Conservation (phyloP, 108 stramenopile genomes). For the Skeletonema costatum region DNA sequence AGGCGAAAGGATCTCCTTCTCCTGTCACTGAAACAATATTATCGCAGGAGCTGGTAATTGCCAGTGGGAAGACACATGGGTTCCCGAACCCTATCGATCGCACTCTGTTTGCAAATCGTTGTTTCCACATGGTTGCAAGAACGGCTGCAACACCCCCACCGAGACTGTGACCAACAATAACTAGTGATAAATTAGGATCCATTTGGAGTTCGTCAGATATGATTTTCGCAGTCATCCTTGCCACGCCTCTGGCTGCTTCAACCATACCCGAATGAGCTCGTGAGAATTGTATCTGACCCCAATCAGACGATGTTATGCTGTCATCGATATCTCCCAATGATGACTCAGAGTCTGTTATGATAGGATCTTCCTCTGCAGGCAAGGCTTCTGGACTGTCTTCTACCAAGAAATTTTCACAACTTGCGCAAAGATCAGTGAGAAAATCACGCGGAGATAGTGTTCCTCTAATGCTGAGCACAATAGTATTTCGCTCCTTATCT, state of each 20-base stretch:
- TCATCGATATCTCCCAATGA: slow-evolving; percentile 1
- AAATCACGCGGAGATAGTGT: slow-evolving; percentile 70
- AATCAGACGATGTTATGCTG: not conserved
- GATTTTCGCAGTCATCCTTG: slow-evolving; percentile 43
- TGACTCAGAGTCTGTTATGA: not conserved
- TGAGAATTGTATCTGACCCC: not conserved
- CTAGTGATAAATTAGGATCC: slow-evolving; percentile 55
- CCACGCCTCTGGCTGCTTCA: slow-evolving; percentile 54
- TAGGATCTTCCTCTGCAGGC: slow-evolving; percentile 18
- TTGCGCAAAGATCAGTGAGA: slow-evolving; percentile 72
- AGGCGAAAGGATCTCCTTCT: slow-evolving; percentile 82
- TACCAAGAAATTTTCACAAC: slow-evolving; percentile 58
- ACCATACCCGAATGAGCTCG: slow-evolving; percentile 81
- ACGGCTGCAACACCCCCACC: slow-evolving; percentile 74
- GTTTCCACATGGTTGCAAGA: slow-evolving; percentile 62
- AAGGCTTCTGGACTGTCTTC: slow-evolving; percentile 31
- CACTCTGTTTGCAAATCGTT: slow-evolving; percentile 35
- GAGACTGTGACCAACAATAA: slow-evolving; percentile 72
- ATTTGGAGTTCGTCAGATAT: slow-evolving; percentile 51
- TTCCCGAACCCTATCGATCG: slow-evolving; percentile 36
- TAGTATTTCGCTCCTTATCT: slow-evolving; percentile 44
- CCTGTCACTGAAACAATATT: slow-evolving; percentile 58
- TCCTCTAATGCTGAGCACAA: slow-evolving; percentile 69
- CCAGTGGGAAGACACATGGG: slow-evolving; percentile 40
- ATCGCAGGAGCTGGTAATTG: slow-evolving; percentile 3